These are phyloP conservation scores for Apiotrichum siamense DNA, from an alignment of 1,284 basidiomycete genomes.

Conservation along the genomic window DNA sequence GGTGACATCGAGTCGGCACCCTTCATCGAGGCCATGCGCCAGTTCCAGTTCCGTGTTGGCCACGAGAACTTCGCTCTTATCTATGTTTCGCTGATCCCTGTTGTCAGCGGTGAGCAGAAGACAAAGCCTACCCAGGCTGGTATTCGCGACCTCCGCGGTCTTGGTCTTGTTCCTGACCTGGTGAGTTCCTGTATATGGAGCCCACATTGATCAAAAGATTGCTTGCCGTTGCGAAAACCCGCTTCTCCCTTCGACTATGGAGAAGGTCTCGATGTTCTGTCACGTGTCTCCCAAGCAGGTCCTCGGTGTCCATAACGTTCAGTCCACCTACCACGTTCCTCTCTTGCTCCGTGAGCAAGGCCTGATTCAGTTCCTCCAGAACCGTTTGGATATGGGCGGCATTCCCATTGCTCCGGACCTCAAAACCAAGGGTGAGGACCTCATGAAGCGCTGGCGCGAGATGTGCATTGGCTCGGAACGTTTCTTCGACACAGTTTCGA, in stretches of 20 bases:
- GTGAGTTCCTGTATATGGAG: conserved; percentile 50
- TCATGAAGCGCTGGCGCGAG: conserved; percentile 72
- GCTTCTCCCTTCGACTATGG: conserved; percentile 76
- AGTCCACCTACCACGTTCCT: conserved; percentile 96
- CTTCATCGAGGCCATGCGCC: conserved; percentile 97
- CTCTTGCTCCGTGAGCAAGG: conserved; percentile 88
- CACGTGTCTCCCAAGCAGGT: conserved; percentile 92
- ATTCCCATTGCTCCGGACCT: conserved; percentile 55
- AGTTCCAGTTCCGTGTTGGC: conserved; percentile 98
- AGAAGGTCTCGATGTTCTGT: conserved; percentile 99
- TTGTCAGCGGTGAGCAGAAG: conserved; percentile 98
- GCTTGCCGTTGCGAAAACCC: conserved; percentile 72
- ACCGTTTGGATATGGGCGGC: conserved; percentile 66
- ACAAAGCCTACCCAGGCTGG: conserved; percentile 99
- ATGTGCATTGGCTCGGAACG: conserved; percentile 84
- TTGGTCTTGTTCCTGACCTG: conserved; percentile 88
- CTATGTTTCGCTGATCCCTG: conserved; percentile 95
- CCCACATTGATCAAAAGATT: too few relatives aligned
- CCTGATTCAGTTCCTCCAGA: conserved; percentile 76
- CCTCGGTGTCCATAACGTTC: conserved; percentile 92
- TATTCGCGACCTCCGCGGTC: conserved; percentile 85
- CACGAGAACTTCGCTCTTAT: conserved; percentile 96
- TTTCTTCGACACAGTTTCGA: conserved; percentile 81
- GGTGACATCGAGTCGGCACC: conserved; percentile 95
- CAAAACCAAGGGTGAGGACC: conserved; percentile 60